Base-by-base conservation (phyloP, 768 basidiomycete species). In the Suillus placidus region DNA sequence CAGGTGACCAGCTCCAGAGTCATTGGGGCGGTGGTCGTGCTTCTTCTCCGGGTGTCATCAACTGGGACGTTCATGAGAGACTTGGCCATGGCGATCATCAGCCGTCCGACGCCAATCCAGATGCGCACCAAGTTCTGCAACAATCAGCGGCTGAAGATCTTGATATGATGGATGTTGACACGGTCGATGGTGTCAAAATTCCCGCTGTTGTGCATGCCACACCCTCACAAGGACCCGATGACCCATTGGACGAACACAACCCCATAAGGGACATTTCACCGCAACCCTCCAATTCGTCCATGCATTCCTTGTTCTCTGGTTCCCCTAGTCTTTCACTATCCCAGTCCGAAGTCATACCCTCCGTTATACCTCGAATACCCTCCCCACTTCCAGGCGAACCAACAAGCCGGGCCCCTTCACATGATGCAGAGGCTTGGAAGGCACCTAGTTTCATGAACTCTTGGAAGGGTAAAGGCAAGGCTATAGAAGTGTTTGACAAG, bases 401-500 rank as follows among this genome's bases (percentile, higher is more conserved):
- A 67, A 40, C 58, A 18, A 47, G 42, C 18, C 23, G 54, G 13
- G 37, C 49, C 38, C 62, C 68, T 32, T 56, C 43, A 47, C 78
- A 78, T 43, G 71, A 79, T 57, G 37, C 73, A 6, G 68, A 66
- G 26, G 66, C 76, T 58, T 78, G 77, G 77, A 74, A 72, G 58
- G 63, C 70, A 26, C 77, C 77, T 13, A 78, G 76, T 56, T 78
- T 78, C 63, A 70, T 78, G 60, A 66, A 37, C 18, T 51, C 32
- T 49, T 9, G 23, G 9, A 73, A 70, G 49, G 66, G 60, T n/a
- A 47, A 63, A 62, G 20, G 64, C 26, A 63, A 43, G 34, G 62
- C 43, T 6, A 30, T 18, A 42, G 58, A 64, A 34, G 18, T 37
- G n/a, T 34, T 8, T 30, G 40, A 61, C 8, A 42, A 37, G 57